Evolutionary conservation across 2,329 filamentous ascomycete genomes (phyloP).

Genomic region (Blumeria hordei): DNA sequence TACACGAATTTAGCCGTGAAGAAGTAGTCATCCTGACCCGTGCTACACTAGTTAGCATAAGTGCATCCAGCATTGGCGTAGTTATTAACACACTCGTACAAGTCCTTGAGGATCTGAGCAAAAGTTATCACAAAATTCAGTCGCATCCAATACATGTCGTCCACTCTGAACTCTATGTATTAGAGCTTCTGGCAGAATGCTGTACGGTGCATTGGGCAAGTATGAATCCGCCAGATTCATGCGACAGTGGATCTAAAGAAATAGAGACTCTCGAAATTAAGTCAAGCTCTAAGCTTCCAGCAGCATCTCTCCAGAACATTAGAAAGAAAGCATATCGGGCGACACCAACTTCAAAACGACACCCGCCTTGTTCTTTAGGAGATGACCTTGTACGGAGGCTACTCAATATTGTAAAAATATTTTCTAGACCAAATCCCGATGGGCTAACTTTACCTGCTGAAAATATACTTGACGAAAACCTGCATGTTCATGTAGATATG

Average conservation of each 20-base stretch:
- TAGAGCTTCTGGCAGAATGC: slow-evolving; percentile 39
- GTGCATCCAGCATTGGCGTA: slow-evolving; percentile 25
- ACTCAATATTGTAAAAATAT: slow-evolving; percentile 28
- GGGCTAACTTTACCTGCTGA: slow-evolving; percentile 29
- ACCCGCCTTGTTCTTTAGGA: slow-evolving; percentile 18
- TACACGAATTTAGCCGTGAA: slow-evolving; percentile 32
- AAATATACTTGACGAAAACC: slow-evolving; percentile 29
- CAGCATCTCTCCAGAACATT: not conserved
- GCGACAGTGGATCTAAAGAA: slow-evolving; percentile 6
- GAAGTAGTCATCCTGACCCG: slow-evolving; percentile 35
- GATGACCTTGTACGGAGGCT: slow-evolving; percentile 27
- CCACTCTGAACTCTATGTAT: slow-evolving; percentile 38
- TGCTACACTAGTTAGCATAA: slow-evolving; percentile 35
- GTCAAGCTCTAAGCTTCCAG: slow-evolving; percentile 2
- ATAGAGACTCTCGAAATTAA: slow-evolving; percentile 9
- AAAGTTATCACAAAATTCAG: slow-evolving; percentile 25
- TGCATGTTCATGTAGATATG: slow-evolving; percentile 7
- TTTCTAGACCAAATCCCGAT: slow-evolving; percentile 35
- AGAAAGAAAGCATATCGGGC: slow-evolving; percentile 11
- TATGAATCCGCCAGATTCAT: slow-evolving; percentile 13
- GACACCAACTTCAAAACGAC: slow-evolving; percentile 6
- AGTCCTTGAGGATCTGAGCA: slow-evolving; percentile 32
- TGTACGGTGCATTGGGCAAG: slow-evolving; percentile 35
- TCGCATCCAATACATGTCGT: slow-evolving; percentile 34
- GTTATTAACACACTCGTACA: slow-evolving; percentile 32